Percentiles rank a stretch among this genome's conserved stretches.
Conservation (phyloP, 192 early-diverging fungal genomes). For the Allomyces javanicus region DNA sequence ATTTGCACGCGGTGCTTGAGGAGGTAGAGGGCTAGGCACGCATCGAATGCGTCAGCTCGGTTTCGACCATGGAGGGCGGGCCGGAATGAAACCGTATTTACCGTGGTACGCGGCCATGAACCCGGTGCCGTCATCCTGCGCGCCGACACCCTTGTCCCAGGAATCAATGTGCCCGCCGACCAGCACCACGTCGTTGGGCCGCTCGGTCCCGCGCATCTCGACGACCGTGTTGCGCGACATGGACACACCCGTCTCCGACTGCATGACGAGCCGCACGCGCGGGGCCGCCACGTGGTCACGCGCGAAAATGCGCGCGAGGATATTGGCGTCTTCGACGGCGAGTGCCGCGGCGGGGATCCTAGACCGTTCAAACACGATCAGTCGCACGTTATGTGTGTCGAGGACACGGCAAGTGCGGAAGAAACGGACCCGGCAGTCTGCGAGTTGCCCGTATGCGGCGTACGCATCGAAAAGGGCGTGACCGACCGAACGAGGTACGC, state of each 20-base stretch:
- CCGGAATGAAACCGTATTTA: no score
- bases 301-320: conserved; percentile 24
- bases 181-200: conserved; percentile 25
- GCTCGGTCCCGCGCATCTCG: conserved; percentile 26
- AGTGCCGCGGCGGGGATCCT: conserved; percentile 32
- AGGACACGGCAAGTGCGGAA: no score
- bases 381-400: no score
- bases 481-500: conserved; percentile 30
- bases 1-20: conserved; percentile 12
- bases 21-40: conserved; percentile 10
- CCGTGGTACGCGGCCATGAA: conserved; percentile 25
- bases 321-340: conserved; percentile 27
- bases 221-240: conserved; percentile 32
- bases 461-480: conserved; percentile 20
- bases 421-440: conserved; percentile 5
- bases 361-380: no score
- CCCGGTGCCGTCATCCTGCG: conserved; percentile 38
- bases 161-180: conserved; percentile 36
- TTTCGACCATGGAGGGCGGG: no score
- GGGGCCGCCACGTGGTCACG: conserved; percentile 19
- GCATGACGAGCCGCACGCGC: conserved; percentile 26
- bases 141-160: conserved; percentile 33
- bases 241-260: conserved; percentile 12
- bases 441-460: conserved; percentile 28
- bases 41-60: no score